Base-by-base conservation (phyloP, 768 basidiomycete species). In the Pleurotus salmoneostramineus region DNA sequence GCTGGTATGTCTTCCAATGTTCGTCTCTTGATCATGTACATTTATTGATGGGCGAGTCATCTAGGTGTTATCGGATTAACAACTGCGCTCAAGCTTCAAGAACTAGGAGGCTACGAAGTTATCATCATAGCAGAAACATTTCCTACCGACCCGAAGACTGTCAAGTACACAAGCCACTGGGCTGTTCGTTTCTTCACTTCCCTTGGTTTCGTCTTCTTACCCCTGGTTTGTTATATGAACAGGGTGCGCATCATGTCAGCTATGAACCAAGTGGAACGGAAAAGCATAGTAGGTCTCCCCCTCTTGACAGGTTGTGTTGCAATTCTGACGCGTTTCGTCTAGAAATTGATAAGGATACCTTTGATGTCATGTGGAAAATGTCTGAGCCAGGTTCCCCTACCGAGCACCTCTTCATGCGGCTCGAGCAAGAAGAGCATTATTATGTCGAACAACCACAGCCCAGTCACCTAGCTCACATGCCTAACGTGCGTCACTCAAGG, bases 201-300 rank as follows among this genome's bases (percentile, higher is more conserved):
- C 50, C 11, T 42, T 14, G 34, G 10, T 51, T 12, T 3, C 8
- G n/a, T n/a, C n/a, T 35, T 6, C 4, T n/a, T 14, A 21, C 27
- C 6, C 5, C 33, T 33, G 5, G n/a, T 12, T 8, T 15, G 7
- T 14, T 35, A 17, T n/a, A 3, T 57, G n/a, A 51, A 34, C 50
- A 93, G 91, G 91, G 91, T 36, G 92, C 89, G 6, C 89, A 93
- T 61, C 88, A 91, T 76, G 83, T 92, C 47, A 84, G 82, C 47
- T 77, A 77, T 12, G 79, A 80, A 2, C 75, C 72, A 7, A 74
- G 77, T 10, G 82, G 87, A 58, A 70, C 68, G 2, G 72, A 73
- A n/a, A 80, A 85, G 62, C 81, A 81, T 63, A 74, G 89, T 88
- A 52, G 37, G 52, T 42, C 3, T 47, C n/a, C 14, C 6, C 2